Base-by-base conservation (phyloP, 768 basidiomycete genomes). In the Boletus reticulatus region DNA sequence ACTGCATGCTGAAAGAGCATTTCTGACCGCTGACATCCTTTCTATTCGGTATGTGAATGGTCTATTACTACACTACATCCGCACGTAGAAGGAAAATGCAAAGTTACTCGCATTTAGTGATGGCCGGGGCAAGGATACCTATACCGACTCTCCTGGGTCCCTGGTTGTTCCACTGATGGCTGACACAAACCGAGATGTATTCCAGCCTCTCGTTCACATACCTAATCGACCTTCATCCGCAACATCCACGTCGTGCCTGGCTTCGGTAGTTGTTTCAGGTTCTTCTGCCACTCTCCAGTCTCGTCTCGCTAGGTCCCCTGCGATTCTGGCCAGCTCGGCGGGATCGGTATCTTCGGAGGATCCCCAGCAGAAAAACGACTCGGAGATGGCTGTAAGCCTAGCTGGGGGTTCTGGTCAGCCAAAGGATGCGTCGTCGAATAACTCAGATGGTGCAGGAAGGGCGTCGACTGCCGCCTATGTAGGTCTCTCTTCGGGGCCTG, bases 291-390 rank as follows among this genome's bases (percentile, higher is more conserved):
- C 43, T 8, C 43, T 49, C n/a, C 55, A 42, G 9, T 50, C 62
- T 52, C 36, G 44, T 22, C 38, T 59, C 4, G 17, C 52, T 13
- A 44, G 41, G 11, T 50, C 43, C 3, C 14, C 32, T 4, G 6
- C 19, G 0, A 46, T 51, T 13, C 43, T 53, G 14, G 53, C 46
- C 27, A 42, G 27, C 4, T 44, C 55, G 2, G 34, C 11, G 16
- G 52, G 48, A 20, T 16, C 46, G n/a, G 62, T 57, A 36, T 45
- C 46, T 48, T 52, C 50, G 19, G 16, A 32, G 32, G 37, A 53
- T 17, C 42, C 34, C 13, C 27, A 32, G 48, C 49, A 22, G 41
- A 31, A 29, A 10, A 45, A 34, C 10, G 37, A 34, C 20, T 32
- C 27, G 6, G 31, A 17, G 22, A 50, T 13, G 37, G 34, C 12